Base-by-base conservation (phyloP, 2,329 filamentous ascomycete species). In the Harringtonia aguacate region DNA sequence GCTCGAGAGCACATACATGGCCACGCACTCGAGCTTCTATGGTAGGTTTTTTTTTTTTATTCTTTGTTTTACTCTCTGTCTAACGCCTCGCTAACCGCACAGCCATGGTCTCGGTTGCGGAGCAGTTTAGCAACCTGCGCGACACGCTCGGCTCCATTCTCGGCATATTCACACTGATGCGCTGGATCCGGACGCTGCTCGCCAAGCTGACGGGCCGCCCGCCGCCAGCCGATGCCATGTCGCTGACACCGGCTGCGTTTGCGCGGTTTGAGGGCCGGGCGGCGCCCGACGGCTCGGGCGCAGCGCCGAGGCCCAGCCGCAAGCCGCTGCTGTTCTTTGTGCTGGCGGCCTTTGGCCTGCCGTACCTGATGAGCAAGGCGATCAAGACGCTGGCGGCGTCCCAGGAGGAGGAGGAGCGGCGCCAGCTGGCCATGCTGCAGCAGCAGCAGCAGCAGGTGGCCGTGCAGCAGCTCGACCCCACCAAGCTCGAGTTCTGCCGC, bases 1-100 rank as follows among this genome's bases (percentile, higher is more conserved):
- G 92, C 74, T 98, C 24, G 92, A 98, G 67, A 97, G 92, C 69
- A 97, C 92, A 12, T 98, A 95, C 57, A 98, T 98, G 94, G 92
- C 94, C 27, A 98, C 92, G 0, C 92, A 98, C 64, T 95, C 89
- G 7, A 95, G 87, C 43, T 98, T 98, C 65, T 98, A 97, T 58
- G 89, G 88, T 95, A 75, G 56, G 83, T 65, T 14, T 29, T 28
- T 35, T 9, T 10, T 36, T 20, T 24, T 17, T 12, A 57, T 83
- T 65, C 13, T 33, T 34, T 18, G n/a, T n/a, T n/a, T n/a, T n/a
- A n/a, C n/a, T n/a, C n/a, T 21, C 20, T 24, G n/a, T 28, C 21
- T 38, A 12, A 24, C 9, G 13, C 4, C 12, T 34, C 36, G 36
- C 22, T 49, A 38, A 46, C 39, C 12, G 18, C n/a, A 8, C 50